A percentile compares a stretch with the other conserved stretches of the same genome.
Evolutionary conservation across 2,329 filamentous ascomycete genomes (phyloP).

Genomic region (Cordyceps cateniannulata): DNA sequence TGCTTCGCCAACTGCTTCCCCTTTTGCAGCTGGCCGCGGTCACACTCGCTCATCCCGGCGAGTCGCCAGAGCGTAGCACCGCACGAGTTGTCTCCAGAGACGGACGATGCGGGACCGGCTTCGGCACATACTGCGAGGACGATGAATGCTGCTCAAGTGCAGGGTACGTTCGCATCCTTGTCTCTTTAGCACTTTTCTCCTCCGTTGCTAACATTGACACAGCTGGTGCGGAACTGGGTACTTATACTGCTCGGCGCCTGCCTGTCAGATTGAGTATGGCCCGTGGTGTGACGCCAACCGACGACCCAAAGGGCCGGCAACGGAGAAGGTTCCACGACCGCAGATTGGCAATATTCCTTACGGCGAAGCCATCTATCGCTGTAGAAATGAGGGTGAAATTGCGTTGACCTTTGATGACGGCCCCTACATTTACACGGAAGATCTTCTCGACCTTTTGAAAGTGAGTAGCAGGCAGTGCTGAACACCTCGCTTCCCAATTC

Average conservation of each 20-base stretch:
- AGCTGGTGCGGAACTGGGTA: slow-evolving; percentile 49
- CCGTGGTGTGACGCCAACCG: slow-evolving; percentile 54
- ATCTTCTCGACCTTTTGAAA: slow-evolving; percentile 32
- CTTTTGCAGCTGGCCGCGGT: neutral
- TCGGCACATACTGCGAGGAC: slow-evolving; percentile 26
- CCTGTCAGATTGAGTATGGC: slow-evolving; percentile 56
- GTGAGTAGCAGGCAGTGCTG: slow-evolving; percentile 9
- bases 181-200: neutral
- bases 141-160: slow-evolving; percentile 37
- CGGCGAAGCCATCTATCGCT: slow-evolving; percentile 44
- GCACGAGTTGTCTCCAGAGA: slow-evolving; percentile 15
- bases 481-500: too few relatives aligned
- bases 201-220: neutral
- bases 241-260: slow-evolving; percentile 54
- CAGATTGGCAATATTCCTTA: slow-evolving; percentile 49
- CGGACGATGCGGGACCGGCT: slow-evolving; percentile 39
- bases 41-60: neutral
- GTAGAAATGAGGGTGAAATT: slow-evolving; percentile 28
- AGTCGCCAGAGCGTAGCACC: neutral
- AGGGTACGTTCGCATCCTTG: slow-evolving; percentile 25
- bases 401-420: slow-evolving; percentile 43
- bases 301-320: slow-evolving; percentile 46
- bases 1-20: neutral
- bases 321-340: slow-evolving; percentile 43
- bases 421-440: slow-evolving; percentile 34